Conservation (phyloP, 1,284 basidiomycete species). For the Moesziomyces parantarcticus region DNA sequence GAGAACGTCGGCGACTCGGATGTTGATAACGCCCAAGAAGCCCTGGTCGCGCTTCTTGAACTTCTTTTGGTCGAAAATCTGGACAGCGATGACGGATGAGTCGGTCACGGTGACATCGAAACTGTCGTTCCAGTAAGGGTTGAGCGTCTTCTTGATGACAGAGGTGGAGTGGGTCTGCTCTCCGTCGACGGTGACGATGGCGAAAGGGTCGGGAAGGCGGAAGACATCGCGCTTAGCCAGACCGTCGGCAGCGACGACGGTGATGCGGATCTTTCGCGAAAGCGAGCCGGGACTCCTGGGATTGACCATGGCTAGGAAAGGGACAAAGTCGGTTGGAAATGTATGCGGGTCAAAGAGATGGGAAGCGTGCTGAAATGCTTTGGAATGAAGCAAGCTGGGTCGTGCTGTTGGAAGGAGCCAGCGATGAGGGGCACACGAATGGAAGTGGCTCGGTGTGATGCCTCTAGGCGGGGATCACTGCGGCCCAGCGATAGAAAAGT, state of each 20-base stretch:
- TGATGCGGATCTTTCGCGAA: slow-evolving; percentile 63
- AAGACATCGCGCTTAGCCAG: slow-evolving; percentile 65
- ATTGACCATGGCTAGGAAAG: slow-evolving; percentile 55
- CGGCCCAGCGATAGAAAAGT: no score
- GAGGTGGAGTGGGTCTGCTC: slow-evolving; percentile 91
- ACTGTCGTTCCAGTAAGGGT: slow-evolving; percentile 68
- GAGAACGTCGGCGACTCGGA: slow-evolving; percentile 87
- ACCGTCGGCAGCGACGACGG: slow-evolving; percentile 66
- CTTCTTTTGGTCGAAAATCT: slow-evolving; percentile 96
- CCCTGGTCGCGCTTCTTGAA: slow-evolving; percentile 95
- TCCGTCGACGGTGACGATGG: slow-evolving; percentile 91
- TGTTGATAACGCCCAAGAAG: slow-evolving; percentile 91
- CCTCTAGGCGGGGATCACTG: no score
- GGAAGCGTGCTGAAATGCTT: no score
- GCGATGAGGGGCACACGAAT: no score
- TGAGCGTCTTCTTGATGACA: slow-evolving; percentile 68
- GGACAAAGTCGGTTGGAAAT: neutral
- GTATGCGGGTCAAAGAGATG: neutral
- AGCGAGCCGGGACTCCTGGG: slow-evolving; percentile 54
- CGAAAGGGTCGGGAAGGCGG: slow-evolving; percentile 91
- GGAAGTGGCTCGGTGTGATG: no score
- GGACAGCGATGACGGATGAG: slow-evolving; percentile 88
- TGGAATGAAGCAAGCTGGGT: no score
- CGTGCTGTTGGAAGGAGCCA: no score
- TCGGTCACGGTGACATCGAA: slow-evolving; percentile 78